These are phyloP conservation scores for Bodo saltans DNA, from an alignment of 78 protist genomes.

Conservation along the genomic window DNA sequence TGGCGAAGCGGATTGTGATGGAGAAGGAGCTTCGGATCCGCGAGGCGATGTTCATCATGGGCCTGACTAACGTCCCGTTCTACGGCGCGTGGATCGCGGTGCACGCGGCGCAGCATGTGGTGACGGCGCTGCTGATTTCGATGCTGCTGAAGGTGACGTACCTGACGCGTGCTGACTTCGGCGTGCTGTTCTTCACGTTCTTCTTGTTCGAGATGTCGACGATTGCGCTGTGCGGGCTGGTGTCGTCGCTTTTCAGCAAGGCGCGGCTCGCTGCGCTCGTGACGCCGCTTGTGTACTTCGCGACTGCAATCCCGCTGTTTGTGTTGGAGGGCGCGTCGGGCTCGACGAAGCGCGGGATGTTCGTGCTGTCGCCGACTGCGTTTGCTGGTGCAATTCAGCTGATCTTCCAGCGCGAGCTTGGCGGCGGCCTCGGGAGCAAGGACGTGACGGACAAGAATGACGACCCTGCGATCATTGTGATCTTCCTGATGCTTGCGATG, in stretches of 20 bases:
- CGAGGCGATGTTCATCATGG: slow-evolving; percentile 29
- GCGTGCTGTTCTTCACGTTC: neutral
- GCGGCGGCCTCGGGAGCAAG: neutral
- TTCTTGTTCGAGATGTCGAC: neutral
- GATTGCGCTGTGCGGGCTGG: neutral
- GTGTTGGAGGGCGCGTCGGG: neutral
- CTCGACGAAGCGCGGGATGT: neutral
- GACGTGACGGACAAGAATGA: neutral
- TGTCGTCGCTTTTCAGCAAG: neutral
- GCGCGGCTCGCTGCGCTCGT: neutral
- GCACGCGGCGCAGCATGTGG: neutral
- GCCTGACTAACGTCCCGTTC: neutral
- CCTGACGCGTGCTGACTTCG: neutral
- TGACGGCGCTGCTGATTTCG: neutral
- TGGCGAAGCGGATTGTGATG: neutral
- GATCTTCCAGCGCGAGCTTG: neutral
- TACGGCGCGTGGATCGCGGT: slow-evolving; percentile 1
- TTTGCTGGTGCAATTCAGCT: neutral
- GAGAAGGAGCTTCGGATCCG: slow-evolving; percentile 24
- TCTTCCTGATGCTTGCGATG: neutral
- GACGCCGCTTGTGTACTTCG: slow-evolving; percentile 1
- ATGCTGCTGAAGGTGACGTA: neutral
- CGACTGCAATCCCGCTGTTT: neutral
- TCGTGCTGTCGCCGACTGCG: neutral
- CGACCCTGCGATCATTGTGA: neutral